Evolutionary conservation across 148 eudicot species (phyloP), one percentile per base, ranked within the genome.

Genomic region (Cornus kousa): DNA sequence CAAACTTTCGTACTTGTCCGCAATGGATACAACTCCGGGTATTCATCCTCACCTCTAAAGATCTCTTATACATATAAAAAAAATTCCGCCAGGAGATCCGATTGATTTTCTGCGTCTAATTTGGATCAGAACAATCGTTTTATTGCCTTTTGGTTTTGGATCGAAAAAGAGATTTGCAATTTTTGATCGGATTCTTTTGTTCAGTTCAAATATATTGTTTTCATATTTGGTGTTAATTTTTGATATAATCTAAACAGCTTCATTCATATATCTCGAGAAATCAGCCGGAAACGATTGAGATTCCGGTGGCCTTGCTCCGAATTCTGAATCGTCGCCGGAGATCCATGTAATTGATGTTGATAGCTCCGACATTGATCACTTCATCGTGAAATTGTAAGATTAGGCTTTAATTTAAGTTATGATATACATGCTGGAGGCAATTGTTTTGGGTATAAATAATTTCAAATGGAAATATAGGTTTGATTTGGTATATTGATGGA

Each of bases 401-500:
- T 48, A 67, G 32, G 71, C 16, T 77, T 68, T 31, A 4, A 4
- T 32, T 16, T 19, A 67, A 46, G 28, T 24, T 76, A 3, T 39
- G 50, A 3, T 19, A 70, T 70, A 5, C 20, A 4, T 67, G 72
- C 6, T 37, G n/a, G 28, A 62, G 66, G 7, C 7, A 28, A 53
- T 43, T 67, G 31, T 17, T 24, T 65, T 46, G 55, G 40, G 8
- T 37, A 62, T 37, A 17, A 46, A 60, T 12, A 22, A 12, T 74
- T 43, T 32, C 59, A 60, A 33, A 48, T 32, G 22, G 70, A 74
- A 74, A 33, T 22, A 10, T 53, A 48, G 69, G 50, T 59, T 80
- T 35, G 83, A n/a, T 75, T 55, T 12, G 39, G 35, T 74, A 28
- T 20, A 37, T 48, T 76, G 43, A 67, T 74, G 77, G 79, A 60